phyloP scores from a whole-genome alignment of 129 eudicot genomes.

The Erigeron canadensis region DNA sequence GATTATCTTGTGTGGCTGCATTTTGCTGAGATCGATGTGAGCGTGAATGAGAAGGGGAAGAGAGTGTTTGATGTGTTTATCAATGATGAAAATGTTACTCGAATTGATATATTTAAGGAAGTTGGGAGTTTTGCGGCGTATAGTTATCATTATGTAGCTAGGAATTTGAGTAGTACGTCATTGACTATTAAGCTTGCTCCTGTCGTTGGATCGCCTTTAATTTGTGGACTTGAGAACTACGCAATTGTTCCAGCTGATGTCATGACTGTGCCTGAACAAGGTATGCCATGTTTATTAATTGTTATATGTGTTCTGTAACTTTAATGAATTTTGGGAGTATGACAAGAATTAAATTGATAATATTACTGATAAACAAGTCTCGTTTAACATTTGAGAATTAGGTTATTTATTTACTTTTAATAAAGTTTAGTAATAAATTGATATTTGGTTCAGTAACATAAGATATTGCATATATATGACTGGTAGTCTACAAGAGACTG shows the following conservation, averaged over 20 bases:
- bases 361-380: constrained; percentile 6
- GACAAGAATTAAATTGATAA: not conserved
- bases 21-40: constrained; percentile 86
- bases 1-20: constrained; percentile 92
- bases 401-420: not conserved
- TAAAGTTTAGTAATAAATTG: not conserved
- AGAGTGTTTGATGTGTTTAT: constrained; percentile 81
- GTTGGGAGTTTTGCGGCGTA: constrained; percentile 89
- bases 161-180: constrained; percentile 62
- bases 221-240: constrained; percentile 90
- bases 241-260: constrained; percentile 92
- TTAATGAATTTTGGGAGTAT: constrained; percentile 1
- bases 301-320: not conserved
- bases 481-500: not conserved
- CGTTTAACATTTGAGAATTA: not conserved
- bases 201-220: constrained; percentile 65
- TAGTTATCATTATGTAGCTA: constrained; percentile 63
- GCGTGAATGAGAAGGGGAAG: constrained; percentile 71
- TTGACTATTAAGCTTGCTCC: constrained; percentile 70
- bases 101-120: constrained; percentile 68
- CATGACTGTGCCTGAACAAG: constrained; percentile 78
- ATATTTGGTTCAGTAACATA: not conserved
- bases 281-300: constrained; percentile 47
- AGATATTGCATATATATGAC: not conserved
- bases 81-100: constrained; percentile 68